Evolutionary conservation across 2,329 filamentous ascomycete species (phyloP).

Genomic region (Colletotrichum magnum): DNA sequence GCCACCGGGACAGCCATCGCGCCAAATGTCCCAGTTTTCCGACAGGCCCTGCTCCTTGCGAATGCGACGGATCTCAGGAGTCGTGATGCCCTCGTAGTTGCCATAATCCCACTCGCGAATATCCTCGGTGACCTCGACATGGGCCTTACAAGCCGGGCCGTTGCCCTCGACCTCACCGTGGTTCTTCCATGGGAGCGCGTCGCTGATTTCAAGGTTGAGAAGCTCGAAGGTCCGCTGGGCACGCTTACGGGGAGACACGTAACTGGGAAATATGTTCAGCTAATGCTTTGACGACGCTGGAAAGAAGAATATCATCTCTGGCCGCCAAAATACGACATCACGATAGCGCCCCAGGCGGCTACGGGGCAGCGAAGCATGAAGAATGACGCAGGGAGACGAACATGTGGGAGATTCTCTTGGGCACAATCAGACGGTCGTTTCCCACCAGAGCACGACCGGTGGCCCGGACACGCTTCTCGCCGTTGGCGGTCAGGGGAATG

Average conservation of each 20-base stretch:
- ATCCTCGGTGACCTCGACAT: slow-evolving; percentile 77
- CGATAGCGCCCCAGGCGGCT: no score
- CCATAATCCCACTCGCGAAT: slow-evolving; percentile 92
- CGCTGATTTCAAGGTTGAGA: slow-evolving; percentile 79
- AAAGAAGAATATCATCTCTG: no score
- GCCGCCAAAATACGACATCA: no score
- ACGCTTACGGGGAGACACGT: slow-evolving; percentile 87
- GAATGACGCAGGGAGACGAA: slow-evolving; percentile 57
- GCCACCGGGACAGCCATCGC: slow-evolving; percentile 87
- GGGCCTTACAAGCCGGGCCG: slow-evolving; percentile 67
- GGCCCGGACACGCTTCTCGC: slow-evolving; percentile 80
- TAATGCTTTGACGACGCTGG: background rate
- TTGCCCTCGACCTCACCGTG: slow-evolving; percentile 55
- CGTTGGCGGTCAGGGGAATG: slow-evolving; percentile 85
- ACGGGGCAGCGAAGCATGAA: background rate
- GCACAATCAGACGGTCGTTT: slow-evolving; percentile 86
- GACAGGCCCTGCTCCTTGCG: slow-evolving; percentile 70
- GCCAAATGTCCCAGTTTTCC: slow-evolving; percentile 86
- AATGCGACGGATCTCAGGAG: slow-evolving; percentile 73
- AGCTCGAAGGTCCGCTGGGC: slow-evolving; percentile 93
- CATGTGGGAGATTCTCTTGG: slow-evolving; percentile 86
- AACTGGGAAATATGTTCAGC: slow-evolving; percentile 60
- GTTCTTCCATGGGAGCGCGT: slow-evolving; percentile 78
- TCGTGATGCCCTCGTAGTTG: slow-evolving; percentile 86
- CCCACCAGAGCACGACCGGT: slow-evolving; percentile 90